Evolutionary conservation across 306 rosid species (phyloP).

Genomic region (Leucaena leucocephala): DNA sequence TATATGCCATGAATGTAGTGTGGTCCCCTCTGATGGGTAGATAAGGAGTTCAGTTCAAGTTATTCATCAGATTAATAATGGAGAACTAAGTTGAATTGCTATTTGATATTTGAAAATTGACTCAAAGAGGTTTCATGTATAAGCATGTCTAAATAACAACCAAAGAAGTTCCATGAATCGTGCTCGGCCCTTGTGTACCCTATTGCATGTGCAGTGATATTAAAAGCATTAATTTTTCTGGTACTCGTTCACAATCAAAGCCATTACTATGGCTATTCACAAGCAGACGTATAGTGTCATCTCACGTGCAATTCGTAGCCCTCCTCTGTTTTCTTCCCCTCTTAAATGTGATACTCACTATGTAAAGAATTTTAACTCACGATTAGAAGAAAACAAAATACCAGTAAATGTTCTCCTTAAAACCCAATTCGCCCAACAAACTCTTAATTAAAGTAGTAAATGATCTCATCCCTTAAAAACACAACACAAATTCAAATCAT

Average conservation of each 20-base stretch:
- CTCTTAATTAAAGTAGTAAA: too few species aligned
- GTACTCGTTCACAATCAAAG: background rate
- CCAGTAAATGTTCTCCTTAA: too few species aligned
- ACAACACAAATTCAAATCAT: too few species aligned
- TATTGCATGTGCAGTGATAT: background rate
- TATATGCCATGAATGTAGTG: constrained; percentile 38
- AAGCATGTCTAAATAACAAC: too few species aligned
- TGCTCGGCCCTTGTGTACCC: background rate
- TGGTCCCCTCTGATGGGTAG: constrained; percentile 36
- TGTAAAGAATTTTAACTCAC: too few species aligned
- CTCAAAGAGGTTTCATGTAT: background rate
- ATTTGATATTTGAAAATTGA: background rate
- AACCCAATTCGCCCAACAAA: too few species aligned
- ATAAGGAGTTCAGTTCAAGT: background rate
- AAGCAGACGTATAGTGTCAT: background rate
- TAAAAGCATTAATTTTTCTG: background rate
- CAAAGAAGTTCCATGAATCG: background rate
- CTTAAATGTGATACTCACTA: too few species aligned
- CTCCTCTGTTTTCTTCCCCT: background rate
- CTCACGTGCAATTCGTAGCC: background rate
- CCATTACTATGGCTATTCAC: background rate
- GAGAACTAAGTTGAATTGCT: background rate
- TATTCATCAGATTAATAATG: background rate
- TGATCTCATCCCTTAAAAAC: too few species aligned
- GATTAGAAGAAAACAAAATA: too few species aligned